A percentile compares a stretch with the other conserved stretches of the same genome.
phyloP scores from a whole-genome alignment of 2,329 filamentous ascomycete species.

The Aspergillus bombycis region DNA sequence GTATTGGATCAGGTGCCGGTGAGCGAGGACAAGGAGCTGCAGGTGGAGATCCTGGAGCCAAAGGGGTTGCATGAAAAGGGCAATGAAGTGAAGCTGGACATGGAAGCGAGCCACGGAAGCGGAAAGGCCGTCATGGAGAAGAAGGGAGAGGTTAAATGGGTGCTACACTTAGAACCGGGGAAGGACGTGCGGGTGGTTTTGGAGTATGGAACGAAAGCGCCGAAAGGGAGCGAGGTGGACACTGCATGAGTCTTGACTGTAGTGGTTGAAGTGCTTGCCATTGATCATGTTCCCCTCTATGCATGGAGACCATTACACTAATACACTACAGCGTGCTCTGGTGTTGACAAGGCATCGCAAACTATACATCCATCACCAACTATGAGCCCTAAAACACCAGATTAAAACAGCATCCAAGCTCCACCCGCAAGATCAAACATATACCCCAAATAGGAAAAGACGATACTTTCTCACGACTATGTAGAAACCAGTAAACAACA shows the following conservation, averaged over 20 bases:
- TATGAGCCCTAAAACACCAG: neutral
- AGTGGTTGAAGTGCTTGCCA: neutral
- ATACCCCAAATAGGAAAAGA: neutral
- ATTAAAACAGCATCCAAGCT: neutral
- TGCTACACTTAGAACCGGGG: conserved; percentile 61
- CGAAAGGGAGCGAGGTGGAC: conserved; percentile 35
- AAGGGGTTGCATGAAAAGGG: conserved; percentile 32
- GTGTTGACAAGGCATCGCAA: neutral
- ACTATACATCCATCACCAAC: neutral
- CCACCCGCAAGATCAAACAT: neutral
- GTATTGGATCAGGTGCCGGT: conserved; percentile 39
- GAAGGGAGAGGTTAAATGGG: conserved; percentile 62
- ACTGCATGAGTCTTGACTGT: neutral
- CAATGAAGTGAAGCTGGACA: conserved; percentile 16
- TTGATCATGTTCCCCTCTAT: too few species aligned
- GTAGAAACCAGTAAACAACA: neutral
- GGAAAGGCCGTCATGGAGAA: conserved; percentile 59
- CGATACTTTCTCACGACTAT: neutral
- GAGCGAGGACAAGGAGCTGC: conserved; percentile 35
- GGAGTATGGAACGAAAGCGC: conserved; percentile 65
- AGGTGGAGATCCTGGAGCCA: conserved; percentile 32
- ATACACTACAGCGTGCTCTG: neutral
- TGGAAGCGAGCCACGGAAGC: conserved; percentile 56
- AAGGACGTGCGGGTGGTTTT: conserved; percentile 60
- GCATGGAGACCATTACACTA: too few species aligned